phyloP scores from a whole-genome alignment of 2,329 filamentous ascomycete genomes.

The Trichocomaceae sp. region DNA sequence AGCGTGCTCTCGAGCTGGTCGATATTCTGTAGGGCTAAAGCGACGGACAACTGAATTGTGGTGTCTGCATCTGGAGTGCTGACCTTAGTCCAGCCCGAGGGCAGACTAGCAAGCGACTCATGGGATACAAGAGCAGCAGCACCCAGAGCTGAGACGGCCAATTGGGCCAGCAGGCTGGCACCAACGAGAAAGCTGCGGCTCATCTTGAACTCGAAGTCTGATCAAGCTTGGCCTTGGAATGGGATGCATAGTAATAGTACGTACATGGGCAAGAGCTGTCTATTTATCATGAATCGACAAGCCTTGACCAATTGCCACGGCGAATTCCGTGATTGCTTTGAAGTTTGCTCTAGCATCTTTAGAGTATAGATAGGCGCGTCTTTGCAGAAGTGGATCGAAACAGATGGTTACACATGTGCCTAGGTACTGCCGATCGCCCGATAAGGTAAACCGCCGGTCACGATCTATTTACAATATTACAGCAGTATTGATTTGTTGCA shows the following conservation, averaged over 20 bases:
- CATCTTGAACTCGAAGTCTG: neutral
- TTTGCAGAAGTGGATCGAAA: neutral
- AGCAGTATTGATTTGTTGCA: too few relatives aligned
- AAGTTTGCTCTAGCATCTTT: too few relatives aligned
- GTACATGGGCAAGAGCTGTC: neutral
- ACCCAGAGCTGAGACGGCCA: conserved; percentile 17
- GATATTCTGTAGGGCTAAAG: conserved; percentile 18
- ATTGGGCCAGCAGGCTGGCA: conserved; percentile 18
- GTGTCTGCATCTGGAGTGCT: neutral
- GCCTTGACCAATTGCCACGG: neutral
- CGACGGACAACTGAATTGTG: neutral
- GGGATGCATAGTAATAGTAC: neutral
- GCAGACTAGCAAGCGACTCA: conserved; percentile 17
- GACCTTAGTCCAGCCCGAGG: conserved; percentile 17
- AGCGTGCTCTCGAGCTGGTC: conserved; percentile 36
- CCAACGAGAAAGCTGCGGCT: conserved; percentile 13
- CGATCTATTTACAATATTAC: neutral
- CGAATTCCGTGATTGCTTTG: neutral
- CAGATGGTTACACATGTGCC: neutral
- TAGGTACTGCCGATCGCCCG: neutral
- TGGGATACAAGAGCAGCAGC: conserved; percentile 15
- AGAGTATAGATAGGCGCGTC: too few relatives aligned
- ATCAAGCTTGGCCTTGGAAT: neutral
- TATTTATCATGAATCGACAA: neutral
- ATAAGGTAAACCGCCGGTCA: neutral